phyloP scores from a whole-genome alignment of 2,329 filamentous ascomycete genomes.

The Apiospora saccharicola region DNA sequence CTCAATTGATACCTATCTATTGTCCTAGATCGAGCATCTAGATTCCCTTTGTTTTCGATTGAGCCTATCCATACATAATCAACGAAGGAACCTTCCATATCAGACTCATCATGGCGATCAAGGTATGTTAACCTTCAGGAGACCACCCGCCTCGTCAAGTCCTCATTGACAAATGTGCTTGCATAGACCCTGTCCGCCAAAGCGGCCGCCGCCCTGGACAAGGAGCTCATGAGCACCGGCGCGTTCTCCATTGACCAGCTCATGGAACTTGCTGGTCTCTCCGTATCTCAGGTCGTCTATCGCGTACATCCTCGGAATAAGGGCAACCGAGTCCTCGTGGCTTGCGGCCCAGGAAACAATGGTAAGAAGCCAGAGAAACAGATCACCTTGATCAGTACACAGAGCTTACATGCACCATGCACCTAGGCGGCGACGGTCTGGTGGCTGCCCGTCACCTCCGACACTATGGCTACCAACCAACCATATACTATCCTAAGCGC shows the following conservation, averaged over 20 bases:
- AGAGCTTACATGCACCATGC: conserved; percentile 26
- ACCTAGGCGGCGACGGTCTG: conserved; percentile 85
- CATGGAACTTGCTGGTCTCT: conserved; percentile 95
- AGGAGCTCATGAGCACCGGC: conserved; percentile 88
- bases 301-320: conserved; percentile 78
- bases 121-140: conserved; percentile 1
- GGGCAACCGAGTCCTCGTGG: conserved; percentile 79
- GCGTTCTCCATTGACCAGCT: conserved; percentile 95
- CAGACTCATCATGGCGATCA: conserved; percentile 21
- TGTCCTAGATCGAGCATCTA: not conserved
- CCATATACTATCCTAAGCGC: conserved; percentile 91
- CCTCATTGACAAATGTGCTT: conserved; percentile 32
- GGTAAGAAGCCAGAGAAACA: conserved; percentile 48
- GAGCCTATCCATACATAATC: not conserved
- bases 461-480: conserved; percentile 90
- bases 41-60: not conserved
- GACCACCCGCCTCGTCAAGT: conserved; percentile 20
- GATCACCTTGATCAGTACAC: not conserved
- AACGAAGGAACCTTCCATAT: not conserved
- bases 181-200: conserved; percentile 83
- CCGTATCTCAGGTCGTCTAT: conserved; percentile 91
- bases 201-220: conserved; percentile 86
- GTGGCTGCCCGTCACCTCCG: conserved; percentile 91
- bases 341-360: conserved; percentile 87
- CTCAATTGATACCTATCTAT: not conserved